Conservation (phyloP, 257 asterid genomes). For the Vinca minor region DNA sequence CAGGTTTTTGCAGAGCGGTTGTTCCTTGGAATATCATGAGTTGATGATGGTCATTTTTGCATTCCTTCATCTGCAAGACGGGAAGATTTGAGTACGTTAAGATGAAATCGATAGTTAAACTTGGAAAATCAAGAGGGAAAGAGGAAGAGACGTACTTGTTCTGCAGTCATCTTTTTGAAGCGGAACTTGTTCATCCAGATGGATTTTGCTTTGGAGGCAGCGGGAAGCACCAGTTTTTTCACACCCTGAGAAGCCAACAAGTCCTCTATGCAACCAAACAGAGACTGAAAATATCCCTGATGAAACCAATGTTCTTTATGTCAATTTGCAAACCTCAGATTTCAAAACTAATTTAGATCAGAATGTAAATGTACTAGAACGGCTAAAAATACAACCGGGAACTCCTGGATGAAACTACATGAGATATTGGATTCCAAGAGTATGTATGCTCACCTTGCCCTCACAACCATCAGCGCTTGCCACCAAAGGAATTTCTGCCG, state of each 20-base stretch:
- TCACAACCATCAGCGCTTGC: conserved; percentile 55
- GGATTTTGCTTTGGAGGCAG: conserved; percentile 53
- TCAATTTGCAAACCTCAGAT: background rate
- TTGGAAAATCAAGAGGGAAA: conserved; percentile 1
- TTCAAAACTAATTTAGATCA: background rate
- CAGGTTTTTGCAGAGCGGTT: conserved; percentile 44
- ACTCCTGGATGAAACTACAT: background rate
- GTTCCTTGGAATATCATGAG: conserved; percentile 76
- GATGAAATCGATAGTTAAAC: background rate
- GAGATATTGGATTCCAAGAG: background rate
- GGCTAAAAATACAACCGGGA: background rate
- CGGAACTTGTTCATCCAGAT: conserved; percentile 43
- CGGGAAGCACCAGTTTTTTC: conserved; percentile 42
- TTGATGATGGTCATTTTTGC: conserved; percentile 40
- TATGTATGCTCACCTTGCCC: conserved; percentile 47
- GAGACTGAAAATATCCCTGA: conserved; percentile 78
- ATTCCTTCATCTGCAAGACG: conserved; percentile 44
- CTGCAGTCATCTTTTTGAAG: conserved; percentile 25
- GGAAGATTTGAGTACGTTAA: background rate
- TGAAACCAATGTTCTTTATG: conserved; percentile 1
- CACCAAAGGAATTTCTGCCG: conserved; percentile 84
- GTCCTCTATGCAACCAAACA: conserved; percentile 36
- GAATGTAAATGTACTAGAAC: background rate
- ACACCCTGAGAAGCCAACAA: conserved; percentile 34
- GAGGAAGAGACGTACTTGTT: conserved; percentile 29